Conservation (phyloP, 306 rosid species). For the Lathyrus aphaca region DNA sequence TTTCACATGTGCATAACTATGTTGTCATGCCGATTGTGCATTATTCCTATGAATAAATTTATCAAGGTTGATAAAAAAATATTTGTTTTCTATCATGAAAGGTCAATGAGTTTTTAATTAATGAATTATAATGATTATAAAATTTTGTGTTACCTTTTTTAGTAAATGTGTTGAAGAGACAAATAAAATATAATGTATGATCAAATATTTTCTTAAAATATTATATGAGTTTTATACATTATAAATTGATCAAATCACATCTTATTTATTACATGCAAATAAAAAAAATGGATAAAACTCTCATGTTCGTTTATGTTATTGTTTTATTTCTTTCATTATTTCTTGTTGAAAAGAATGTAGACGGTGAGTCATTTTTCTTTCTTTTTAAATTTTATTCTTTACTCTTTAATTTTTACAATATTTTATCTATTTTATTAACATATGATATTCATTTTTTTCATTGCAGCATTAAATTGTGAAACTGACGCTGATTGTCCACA, state of each 20-base stretch:
- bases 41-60: not conserved
- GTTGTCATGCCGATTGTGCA: not conserved
- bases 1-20: not conserved
- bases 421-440: not conserved
- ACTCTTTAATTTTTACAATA: not conserved
- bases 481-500: not conserved
- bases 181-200: no score
- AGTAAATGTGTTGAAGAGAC: no score
- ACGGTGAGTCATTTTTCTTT: not conserved
- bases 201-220: not conserved
- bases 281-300: not conserved
- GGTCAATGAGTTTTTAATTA: not conserved
- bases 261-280: not conserved
- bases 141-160: no score
- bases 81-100: not conserved
- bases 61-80: not conserved
- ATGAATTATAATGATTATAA: no score
- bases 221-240: not conserved
- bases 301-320: not conserved
- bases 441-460: not conserved
- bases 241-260: not conserved
- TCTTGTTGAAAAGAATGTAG: not conserved
- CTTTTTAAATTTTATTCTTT: not conserved
- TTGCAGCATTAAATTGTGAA: not conserved
- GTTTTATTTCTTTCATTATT: not conserved